Evolutionary conservation across 495 filamentous ascomycete species (phyloP).

Genomic region (Margaritispora aquatica): DNA sequence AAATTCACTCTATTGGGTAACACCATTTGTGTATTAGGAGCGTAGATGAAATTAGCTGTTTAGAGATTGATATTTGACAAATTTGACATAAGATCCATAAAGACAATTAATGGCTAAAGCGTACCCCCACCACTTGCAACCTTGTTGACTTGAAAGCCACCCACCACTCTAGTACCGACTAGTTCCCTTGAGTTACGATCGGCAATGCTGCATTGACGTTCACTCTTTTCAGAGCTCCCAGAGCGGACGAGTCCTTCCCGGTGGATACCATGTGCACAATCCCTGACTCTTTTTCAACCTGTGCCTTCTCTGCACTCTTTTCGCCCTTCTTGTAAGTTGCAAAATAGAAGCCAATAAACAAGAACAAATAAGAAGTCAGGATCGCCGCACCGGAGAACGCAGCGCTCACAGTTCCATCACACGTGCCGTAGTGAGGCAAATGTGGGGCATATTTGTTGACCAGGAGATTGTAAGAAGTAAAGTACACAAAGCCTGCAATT

Average conservation of each 20-base stretch:
- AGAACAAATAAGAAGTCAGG: neutral
- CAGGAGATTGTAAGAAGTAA: neutral
- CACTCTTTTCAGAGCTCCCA: neutral
- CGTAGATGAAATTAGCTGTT: no score
- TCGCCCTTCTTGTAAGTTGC: neutral
- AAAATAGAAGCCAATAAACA: slow-evolving; percentile 1
- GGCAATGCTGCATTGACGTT: neutral
- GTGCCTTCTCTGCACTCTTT: neutral
- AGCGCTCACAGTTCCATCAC: neutral
- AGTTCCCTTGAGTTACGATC: neutral
- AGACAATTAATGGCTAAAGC: no score
- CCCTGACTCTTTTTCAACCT: neutral
- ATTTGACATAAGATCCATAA: no score
- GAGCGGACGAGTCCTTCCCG: neutral
- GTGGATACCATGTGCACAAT: neutral
- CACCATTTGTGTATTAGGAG: no score
- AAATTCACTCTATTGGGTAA: no score
- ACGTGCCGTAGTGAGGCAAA: slow-evolving; percentile 1
- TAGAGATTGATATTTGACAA: no score
- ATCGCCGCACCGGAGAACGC: neutral
- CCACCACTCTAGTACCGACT: neutral
- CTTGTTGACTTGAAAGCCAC: no score
- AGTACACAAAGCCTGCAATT: neutral
- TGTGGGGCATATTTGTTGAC: neutral
- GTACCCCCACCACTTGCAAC: no score